A percentile compares a stretch with the other conserved stretches of the same genome.
phyloP scores from a whole-genome alignment of 805 yeast genomes.

The Metschnikowia cerradonensis region DNA sequence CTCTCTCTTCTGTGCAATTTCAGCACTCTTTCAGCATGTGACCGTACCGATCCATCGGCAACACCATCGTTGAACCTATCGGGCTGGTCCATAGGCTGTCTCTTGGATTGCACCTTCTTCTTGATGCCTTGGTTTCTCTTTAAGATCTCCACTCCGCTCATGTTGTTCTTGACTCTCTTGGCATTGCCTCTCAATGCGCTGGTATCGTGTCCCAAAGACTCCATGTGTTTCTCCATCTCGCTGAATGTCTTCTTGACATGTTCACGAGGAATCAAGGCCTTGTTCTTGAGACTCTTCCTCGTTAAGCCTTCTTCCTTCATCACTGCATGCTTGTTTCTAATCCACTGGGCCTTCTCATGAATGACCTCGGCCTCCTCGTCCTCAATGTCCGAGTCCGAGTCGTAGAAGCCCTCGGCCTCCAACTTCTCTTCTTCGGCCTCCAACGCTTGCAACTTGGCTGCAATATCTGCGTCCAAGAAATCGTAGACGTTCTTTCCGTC shows the following conservation, averaged over 20 bases:
- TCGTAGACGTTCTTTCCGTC: slow-evolving; percentile 97
- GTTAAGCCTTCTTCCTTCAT: slow-evolving; percentile 87
- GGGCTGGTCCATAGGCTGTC: slow-evolving; percentile 54
- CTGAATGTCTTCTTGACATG: slow-evolving; percentile 69
- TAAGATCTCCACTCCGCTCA: slow-evolving; percentile 78
- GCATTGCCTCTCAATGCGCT: slow-evolving; percentile 45
- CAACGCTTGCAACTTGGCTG: slow-evolving; percentile 85
- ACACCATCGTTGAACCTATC: slow-evolving; percentile 87
- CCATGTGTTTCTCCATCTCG: slow-evolving; percentile 87
- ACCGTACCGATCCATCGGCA: slow-evolving; percentile 71
- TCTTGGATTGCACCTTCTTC: slow-evolving; percentile 40
- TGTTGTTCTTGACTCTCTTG: slow-evolving; percentile 30
- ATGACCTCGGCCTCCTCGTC: slow-evolving; percentile 49
- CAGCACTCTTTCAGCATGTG: slow-evolving; percentile 81
- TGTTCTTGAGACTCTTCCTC: slow-evolving; percentile 82
- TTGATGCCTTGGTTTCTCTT: slow-evolving; percentile 48
- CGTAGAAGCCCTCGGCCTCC: slow-evolving; percentile 93
- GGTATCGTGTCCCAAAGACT: slow-evolving; percentile 85
- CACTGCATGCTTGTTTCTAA: slow-evolving; percentile 89
- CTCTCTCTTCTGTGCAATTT: slow-evolving; percentile 91
- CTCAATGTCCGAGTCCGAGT: slow-evolving; percentile 70
- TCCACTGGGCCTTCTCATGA: slow-evolving; percentile 88
- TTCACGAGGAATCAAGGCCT: slow-evolving; percentile 86
- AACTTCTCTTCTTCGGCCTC: slow-evolving; percentile 97
- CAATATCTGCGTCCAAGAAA: slow-evolving; percentile 93